phyloP scores from a whole-genome alignment of 345 rosid species.

The Salix caprea region DNA sequence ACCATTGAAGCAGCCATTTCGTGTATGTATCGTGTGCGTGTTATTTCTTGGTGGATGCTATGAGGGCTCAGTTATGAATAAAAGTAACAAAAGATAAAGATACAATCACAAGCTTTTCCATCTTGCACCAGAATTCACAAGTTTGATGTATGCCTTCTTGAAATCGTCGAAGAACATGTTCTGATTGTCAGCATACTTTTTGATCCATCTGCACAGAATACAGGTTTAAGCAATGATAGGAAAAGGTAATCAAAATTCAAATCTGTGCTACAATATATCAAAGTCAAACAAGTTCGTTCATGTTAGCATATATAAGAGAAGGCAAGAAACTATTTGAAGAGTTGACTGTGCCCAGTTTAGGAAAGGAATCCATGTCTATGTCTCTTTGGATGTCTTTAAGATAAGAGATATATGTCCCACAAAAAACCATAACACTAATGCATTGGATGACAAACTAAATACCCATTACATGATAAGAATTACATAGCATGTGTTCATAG shows the following conservation, averaged over 20 bases:
- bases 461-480: background rate
- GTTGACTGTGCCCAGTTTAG: too few species aligned
- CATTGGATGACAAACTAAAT: too few species aligned
- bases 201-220: constrained; percentile 60
- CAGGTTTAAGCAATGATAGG: background rate
- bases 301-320: background rate
- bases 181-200: constrained; percentile 59
- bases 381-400: too few species aligned
- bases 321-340: too few species aligned
- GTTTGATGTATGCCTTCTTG: constrained; percentile 64
- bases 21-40: too few species aligned
- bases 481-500: background rate
- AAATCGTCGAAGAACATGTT: constrained; percentile 71
- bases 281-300: background rate
- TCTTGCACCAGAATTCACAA: constrained; percentile 72
- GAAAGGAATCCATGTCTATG: too few species aligned
- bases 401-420: too few species aligned
- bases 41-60: background rate
- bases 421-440: too few species aligned
- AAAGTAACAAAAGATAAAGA: background rate
- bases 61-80: background rate
- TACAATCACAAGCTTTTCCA: constrained; percentile 48
- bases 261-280: too few species aligned
- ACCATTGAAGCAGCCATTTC: too few species aligned
- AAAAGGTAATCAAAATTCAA: background rate